phyloP scores from a whole-genome alignment of 495 filamentous ascomycete genomes.

The Margaritispora aquatica region DNA sequence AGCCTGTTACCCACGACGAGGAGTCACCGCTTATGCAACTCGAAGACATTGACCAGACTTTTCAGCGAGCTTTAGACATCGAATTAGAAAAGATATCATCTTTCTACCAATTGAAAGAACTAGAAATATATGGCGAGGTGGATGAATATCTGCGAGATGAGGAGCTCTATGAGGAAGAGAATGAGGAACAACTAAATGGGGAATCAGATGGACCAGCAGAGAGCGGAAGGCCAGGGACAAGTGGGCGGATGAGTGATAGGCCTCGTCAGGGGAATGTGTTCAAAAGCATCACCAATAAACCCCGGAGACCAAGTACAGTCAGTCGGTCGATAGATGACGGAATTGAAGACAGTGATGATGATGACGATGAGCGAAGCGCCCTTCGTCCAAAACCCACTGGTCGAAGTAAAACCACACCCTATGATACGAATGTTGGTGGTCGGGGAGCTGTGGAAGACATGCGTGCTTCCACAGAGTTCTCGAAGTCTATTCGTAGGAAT shows the following conservation, averaged over 20 bases:
- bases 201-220: constrained; percentile 31
- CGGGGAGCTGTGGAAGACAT: constrained; percentile 45
- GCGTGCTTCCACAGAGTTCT: constrained; percentile 47
- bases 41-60: constrained; percentile 68
- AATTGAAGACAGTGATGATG: constrained; percentile 53
- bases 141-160: constrained; percentile 70
- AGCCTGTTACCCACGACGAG: constrained; percentile 47
- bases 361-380: constrained; percentile 41
- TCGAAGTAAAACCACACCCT: constrained; percentile 31
- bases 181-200: constrained; percentile 50
- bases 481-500: constrained; percentile 34
- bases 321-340: constrained; percentile 44
- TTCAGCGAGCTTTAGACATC: constrained; percentile 72
- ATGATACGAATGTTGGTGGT: constrained; percentile 23
- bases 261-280: constrained; percentile 21
- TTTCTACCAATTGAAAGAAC: constrained; percentile 84
- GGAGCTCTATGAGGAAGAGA: constrained; percentile 61
- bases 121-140: constrained; percentile 75
- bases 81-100: constrained; percentile 90
- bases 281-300: constrained; percentile 18
- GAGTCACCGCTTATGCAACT: constrained; percentile 73
- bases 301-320: constrained; percentile 30
- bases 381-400: constrained; percentile 15
- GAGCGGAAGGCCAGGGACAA: constrained; percentile 26
- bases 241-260: constrained; percentile 18